These are phyloP conservation scores for Eucalyptus fibrosa DNA, from an alignment of 345 rosid genomes.

Conservation along the genomic window DNA sequence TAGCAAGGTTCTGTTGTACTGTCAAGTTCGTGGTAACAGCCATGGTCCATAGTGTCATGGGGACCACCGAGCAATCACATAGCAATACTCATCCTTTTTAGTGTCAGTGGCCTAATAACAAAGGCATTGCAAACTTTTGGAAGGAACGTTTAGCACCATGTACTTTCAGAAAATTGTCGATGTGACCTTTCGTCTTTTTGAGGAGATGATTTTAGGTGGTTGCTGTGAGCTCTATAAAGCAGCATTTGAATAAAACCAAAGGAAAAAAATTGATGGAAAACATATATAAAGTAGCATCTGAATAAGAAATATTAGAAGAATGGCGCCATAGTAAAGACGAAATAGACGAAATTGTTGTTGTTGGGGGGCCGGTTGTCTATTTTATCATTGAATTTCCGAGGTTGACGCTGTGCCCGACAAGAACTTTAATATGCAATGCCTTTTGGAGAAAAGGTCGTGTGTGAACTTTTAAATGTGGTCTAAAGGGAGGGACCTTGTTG, in stretches of 20 bases:
- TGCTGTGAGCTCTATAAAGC: background rate
- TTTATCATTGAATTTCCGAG: background rate
- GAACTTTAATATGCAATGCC: background rate
- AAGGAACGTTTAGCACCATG: background rate
- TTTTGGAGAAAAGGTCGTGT: background rate
- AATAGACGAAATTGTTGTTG: background rate
- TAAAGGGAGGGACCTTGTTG: background rate
- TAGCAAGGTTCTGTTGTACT: background rate
- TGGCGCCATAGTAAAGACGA: background rate
- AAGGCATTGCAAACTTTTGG: background rate
- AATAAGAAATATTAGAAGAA: background rate
- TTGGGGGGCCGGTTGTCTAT: background rate
- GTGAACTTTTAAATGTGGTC: background rate
- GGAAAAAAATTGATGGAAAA: background rate
- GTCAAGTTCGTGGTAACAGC: background rate
- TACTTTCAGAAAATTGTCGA: no score
- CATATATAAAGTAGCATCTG: background rate
- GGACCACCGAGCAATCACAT: background rate
- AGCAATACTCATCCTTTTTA: background rate
- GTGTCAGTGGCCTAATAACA: background rate
- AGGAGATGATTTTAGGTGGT: background rate
- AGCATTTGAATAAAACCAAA: background rate
- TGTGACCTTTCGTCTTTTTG: background rate
- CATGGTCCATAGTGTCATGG: background rate
- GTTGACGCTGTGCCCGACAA: background rate